A percentile compares a stretch with the other conserved stretches of the same genome.
Evolutionary conservation across 2,329 filamentous ascomycete genomes (phyloP).

Genomic region (Escovopsis sp.): DNA sequence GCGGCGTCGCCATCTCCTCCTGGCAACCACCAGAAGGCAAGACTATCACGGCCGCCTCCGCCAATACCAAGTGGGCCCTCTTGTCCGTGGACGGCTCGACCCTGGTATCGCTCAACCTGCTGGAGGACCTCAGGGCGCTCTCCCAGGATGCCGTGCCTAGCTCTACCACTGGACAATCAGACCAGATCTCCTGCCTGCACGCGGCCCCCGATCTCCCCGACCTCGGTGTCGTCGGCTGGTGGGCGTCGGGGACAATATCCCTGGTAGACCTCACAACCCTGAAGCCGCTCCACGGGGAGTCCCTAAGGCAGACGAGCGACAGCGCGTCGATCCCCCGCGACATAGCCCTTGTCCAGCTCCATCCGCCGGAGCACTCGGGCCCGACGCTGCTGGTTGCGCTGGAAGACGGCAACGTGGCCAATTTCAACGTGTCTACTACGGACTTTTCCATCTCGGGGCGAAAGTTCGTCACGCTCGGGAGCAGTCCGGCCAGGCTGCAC

Average conservation of each 20-base stretch:
- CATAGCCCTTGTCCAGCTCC: conserved; percentile 62
- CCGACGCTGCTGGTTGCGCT: conserved; percentile 79
- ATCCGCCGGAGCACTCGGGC: conserved; percentile 39
- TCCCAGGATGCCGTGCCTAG: conserved; percentile 46
- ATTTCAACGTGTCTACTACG: conserved; percentile 52
- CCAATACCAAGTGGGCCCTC: conserved; percentile 53
- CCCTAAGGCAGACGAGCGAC: conserved; percentile 43
- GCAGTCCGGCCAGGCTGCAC: conserved; percentile 69
- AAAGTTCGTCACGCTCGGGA: conserved; percentile 74
- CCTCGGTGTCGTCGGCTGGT: conserved; percentile 73
- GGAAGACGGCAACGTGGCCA: conserved; percentile 83
- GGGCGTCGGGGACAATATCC: conserved; percentile 66
- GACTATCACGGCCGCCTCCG: conserved; percentile 62
- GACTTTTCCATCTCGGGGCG: conserved; percentile 52
- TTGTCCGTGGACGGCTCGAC: conserved; percentile 62
- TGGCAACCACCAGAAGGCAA: conserved; percentile 39
- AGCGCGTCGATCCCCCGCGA: conserved; percentile 70
- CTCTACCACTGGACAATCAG: conserved; percentile 18
- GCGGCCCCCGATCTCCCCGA: conserved; percentile 47
- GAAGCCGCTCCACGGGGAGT: conserved; percentile 47
- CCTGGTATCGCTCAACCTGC: conserved; percentile 53
- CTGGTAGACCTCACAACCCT: conserved; percentile 56
- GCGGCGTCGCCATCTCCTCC: conserved; percentile 34
- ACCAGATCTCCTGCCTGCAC: conserved; percentile 76
- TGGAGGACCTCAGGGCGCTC: conserved; percentile 38